These are phyloP conservation scores for Aristolochia contorta DNA, from an alignment of 164 flowering plant species.

Conservation along the genomic window DNA sequence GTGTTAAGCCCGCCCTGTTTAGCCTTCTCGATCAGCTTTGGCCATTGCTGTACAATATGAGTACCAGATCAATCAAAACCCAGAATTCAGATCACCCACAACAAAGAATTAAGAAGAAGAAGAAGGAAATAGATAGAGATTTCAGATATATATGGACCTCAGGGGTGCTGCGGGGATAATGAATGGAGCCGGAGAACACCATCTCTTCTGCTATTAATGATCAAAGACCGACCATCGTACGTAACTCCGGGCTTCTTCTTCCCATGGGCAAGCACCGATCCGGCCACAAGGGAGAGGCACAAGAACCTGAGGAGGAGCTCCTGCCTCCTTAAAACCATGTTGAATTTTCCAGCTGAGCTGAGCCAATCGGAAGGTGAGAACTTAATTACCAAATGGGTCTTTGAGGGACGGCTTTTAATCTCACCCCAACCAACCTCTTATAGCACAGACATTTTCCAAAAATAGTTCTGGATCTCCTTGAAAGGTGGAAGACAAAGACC, in stretches of 20 bases:
- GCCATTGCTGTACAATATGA: constrained; percentile 10
- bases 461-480: too few relatives aligned
- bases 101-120: too few relatives aligned
- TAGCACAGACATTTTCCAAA: too few relatives aligned
- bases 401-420: too few relatives aligned
- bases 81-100: too few relatives aligned
- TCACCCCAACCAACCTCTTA: too few relatives aligned
- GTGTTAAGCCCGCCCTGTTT: constrained; percentile 13
- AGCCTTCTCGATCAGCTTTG: constrained; percentile 8
- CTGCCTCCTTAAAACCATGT: too few relatives aligned
- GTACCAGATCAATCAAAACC: neutral
- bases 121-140: neutral
- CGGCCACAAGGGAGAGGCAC: neutral
- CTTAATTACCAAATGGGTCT: too few relatives aligned
- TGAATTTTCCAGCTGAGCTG: too few relatives aligned
- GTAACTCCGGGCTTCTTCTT: constrained; percentile 7
- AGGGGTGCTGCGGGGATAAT: constrained; percentile 20
- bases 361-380: too few relatives aligned
- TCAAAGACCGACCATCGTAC: constrained; percentile 20
- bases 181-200: constrained; percentile 26
- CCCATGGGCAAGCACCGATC: neutral
- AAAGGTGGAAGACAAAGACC: too few relatives aligned
- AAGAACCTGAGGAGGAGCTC: too few relatives aligned
- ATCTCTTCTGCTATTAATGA: constrained; percentile 25
- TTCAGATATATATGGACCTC: constrained; percentile 4